These are phyloP conservation scores for Hansenula sp. DNA, from an alignment of 1,139 yeast species.

Conservation along the genomic window DNA sequence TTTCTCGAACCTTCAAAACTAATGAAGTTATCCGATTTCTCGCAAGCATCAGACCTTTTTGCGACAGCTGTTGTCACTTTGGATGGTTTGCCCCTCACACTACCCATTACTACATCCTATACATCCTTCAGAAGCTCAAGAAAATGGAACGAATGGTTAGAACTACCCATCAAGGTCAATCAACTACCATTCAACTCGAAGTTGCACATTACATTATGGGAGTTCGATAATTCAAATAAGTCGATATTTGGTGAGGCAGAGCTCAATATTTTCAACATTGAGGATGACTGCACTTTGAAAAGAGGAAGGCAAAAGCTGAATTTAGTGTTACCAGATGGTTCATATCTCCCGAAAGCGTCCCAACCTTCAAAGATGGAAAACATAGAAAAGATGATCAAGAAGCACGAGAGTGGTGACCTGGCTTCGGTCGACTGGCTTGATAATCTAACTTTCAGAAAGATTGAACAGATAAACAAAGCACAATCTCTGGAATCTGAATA, in stretches of 20 bases:
- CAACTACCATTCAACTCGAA: slow-evolving; percentile 64
- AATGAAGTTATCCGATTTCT: slow-evolving; percentile 46
- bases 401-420: slow-evolving; percentile 67
- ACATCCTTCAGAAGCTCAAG: slow-evolving; percentile 48
- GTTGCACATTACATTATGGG: slow-evolving; percentile 64
- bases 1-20: slow-evolving; percentile 51
- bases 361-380: slow-evolving; percentile 27
- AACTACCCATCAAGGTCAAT: slow-evolving; percentile 64
- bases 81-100: slow-evolving; percentile 59
- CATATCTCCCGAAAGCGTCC: slow-evolving; percentile 13
- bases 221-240: slow-evolving; percentile 50
- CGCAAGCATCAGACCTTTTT: slow-evolving; percentile 55
- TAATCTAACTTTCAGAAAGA: slow-evolving; percentile 54
- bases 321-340: slow-evolving; percentile 30
- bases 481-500: slow-evolving; percentile 31
- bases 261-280: slow-evolving; percentile 51
- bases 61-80: slow-evolving; percentile 60
- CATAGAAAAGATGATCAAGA: slow-evolving; percentile 54
- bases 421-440: slow-evolving; percentile 74
- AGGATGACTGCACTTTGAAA: slow-evolving; percentile 42
- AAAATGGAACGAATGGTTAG: slow-evolving; percentile 60
- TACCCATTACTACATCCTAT: slow-evolving; percentile 66
- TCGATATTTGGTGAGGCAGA: slow-evolving; percentile 56
- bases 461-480: slow-evolving; percentile 40
- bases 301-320: slow-evolving; percentile 55